Percentiles rank a stretch among this genome's conserved stretches.
Evolutionary conservation across 257 asterid genomes (phyloP).

Genomic region (Ehretia macrophylla): DNA sequence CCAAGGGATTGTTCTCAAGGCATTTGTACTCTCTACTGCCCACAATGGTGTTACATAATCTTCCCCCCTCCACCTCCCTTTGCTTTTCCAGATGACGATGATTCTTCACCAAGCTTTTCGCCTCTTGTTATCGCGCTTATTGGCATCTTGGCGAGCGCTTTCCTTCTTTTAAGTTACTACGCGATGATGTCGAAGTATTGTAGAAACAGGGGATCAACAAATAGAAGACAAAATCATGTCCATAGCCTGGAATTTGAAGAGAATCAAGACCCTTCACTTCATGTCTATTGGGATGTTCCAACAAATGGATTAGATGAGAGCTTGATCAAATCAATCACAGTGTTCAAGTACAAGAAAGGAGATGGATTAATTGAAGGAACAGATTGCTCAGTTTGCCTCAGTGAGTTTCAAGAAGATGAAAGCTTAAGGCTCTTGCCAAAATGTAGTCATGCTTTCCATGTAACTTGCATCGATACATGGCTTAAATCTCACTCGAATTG

Average conservation of each 20-base stretch:
- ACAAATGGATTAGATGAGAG: constrained; percentile 40
- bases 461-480: constrained; percentile 54
- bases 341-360: constrained; percentile 33
- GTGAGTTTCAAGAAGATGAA: constrained; percentile 53
- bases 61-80: constrained; percentile 21
- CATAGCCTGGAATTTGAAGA: constrained; percentile 14
- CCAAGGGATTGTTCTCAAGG: constrained; percentile 51
- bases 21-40: constrained; percentile 48
- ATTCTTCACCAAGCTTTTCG: constrained; percentile 13
- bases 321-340: constrained; percentile 32
- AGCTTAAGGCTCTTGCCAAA: constrained; percentile 39
- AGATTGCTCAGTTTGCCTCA: constrained; percentile 50
- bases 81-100: not conserved
- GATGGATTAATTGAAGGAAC: constrained; percentile 25
- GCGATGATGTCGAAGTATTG: constrained; percentile 44
- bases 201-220: constrained; percentile 9
- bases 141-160: constrained; percentile 39
- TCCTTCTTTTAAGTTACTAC: constrained; percentile 46
- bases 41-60: constrained; percentile 38
- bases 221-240: constrained; percentile 9
- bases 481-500: constrained; percentile 51
- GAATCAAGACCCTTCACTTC: constrained; percentile 20
- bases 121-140: constrained; percentile 42
- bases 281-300: constrained; percentile 10
- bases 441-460: constrained; percentile 63